phyloP scores from a whole-genome alignment of 2,329 filamentous ascomycete species.

The Rutstroemia sp. region DNA sequence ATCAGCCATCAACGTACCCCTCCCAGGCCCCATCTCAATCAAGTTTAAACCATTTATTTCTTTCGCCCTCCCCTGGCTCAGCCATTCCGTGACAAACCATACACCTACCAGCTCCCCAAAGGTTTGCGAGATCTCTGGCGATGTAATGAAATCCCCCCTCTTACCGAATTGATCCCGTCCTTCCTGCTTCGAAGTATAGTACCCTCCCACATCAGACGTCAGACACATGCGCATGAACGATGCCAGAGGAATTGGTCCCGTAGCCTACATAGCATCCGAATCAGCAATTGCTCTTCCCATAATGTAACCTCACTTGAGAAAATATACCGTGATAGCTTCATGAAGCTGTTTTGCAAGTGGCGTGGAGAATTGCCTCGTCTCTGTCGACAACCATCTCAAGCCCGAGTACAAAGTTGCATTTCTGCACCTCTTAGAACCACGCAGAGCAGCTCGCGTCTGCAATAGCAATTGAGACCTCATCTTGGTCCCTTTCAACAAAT shows the following conservation, averaged over 20 bases:
- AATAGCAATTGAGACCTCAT: slow-evolving; percentile 26
- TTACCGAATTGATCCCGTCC: slow-evolving; percentile 83
- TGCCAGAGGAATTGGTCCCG: slow-evolving; percentile 84
- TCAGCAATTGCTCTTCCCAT: slow-evolving; percentile 15
- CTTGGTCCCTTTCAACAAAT: slow-evolving; percentile 5
- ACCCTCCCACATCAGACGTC: slow-evolving; percentile 82
- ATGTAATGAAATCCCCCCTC: slow-evolving; percentile 93
- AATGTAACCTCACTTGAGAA: not conserved
- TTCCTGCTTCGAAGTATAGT: slow-evolving; percentile 72
- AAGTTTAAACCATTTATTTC: slow-evolving; percentile 77
- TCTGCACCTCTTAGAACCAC: slow-evolving; percentile 16
- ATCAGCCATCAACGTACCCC: slow-evolving; percentile 96
- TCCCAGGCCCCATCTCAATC: slow-evolving; percentile 88
- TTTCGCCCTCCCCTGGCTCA: slow-evolving; percentile 69
- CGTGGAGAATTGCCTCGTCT: slow-evolving; percentile 67
- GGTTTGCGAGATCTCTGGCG: slow-evolving; percentile 92
- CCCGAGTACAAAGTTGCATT: slow-evolving; percentile 13
- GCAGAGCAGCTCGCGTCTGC: slow-evolving; percentile 20
- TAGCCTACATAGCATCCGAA: slow-evolving; percentile 48
- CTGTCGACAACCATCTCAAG: slow-evolving; percentile 26
- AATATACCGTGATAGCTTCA: slow-evolving; percentile 71
- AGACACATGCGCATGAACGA: slow-evolving; percentile 98
- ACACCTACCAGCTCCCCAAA: slow-evolving; percentile 92
- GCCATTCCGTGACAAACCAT: slow-evolving; percentile 96
- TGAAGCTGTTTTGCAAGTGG: slow-evolving; percentile 81